A percentile compares a stretch with the other conserved stretches of the same genome.
Conservation (phyloP, 2,329 filamentous ascomycete species). For the Colletotrichum tabaci region DNA sequence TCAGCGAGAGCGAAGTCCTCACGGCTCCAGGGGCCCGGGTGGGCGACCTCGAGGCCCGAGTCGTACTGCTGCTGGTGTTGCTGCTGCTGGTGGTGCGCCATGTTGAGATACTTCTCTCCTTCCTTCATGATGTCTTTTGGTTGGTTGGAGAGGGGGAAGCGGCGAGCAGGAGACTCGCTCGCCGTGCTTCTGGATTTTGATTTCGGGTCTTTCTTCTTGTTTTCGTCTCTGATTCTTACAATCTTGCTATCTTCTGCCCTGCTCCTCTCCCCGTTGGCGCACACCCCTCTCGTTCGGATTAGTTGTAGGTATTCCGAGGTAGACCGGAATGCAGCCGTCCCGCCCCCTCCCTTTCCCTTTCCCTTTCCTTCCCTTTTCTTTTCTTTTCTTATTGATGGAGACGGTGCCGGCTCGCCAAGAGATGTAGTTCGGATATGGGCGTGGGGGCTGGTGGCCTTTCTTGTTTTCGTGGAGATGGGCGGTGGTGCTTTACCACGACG, state of each 20-base stretch:
- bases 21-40: conserved; percentile 26
- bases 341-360: too few relatives aligned
- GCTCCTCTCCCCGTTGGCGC: background rate
- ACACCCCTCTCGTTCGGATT: too few relatives aligned
- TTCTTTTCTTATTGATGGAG: background rate
- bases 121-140: conserved; percentile 1
- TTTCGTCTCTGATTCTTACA: too few relatives aligned
- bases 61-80: conserved; percentile 25
- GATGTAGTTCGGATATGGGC: background rate
- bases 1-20: conserved; percentile 31
- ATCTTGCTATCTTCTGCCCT: background rate
- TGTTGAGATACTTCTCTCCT: conserved; percentile 11
- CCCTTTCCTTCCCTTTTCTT: too few relatives aligned
- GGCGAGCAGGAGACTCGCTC: conserved; percentile 3
- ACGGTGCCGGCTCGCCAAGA: background rate
- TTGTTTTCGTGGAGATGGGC: background rate
- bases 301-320: background rate
- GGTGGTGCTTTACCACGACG: background rate
- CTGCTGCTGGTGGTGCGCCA: background rate
- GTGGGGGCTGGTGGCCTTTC: background rate
- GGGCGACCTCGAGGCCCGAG: conserved; percentile 35
- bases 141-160: background rate
- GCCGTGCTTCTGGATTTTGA: background rate
- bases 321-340: background rate
- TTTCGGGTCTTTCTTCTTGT: too few relatives aligned